These are phyloP conservation scores for Alloteropsis angusta DNA, from an alignment of 202 grass and related monocot species.

Conservation along the genomic window DNA sequence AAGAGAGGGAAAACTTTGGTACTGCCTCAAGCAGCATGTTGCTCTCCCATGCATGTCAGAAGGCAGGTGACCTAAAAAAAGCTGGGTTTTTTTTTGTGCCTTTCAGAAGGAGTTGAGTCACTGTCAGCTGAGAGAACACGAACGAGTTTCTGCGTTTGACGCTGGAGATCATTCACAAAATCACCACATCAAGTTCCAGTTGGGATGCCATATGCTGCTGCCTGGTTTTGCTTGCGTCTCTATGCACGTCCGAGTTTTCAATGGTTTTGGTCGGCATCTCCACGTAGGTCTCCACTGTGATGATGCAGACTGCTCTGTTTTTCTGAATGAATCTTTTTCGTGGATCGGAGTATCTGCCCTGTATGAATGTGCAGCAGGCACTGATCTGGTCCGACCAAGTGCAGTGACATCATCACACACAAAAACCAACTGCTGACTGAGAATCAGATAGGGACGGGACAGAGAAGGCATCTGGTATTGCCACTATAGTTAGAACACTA, in stretches of 20 bases:
- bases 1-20: background rate
- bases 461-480: background rate
- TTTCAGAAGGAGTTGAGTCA: conserved; percentile 16
- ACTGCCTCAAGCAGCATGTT: background rate
- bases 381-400: background rate
- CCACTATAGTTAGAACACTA: background rate
- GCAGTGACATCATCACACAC: background rate
- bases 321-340: background rate
- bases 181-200: background rate
- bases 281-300: conserved; percentile 28
- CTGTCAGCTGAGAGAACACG: conserved; percentile 11
- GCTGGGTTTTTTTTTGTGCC: background rate
- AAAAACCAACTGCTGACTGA: conserved; percentile 20
- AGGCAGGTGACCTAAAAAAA: background rate
- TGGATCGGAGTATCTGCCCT: background rate
- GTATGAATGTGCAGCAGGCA: background rate
- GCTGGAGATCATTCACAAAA: conserved; percentile 18
- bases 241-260: background rate
- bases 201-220: background rate
- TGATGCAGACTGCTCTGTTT: background rate
- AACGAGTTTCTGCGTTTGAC: conserved; percentile 24
- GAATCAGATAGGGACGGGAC: conserved; percentile 10
- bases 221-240: background rate
- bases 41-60: background rate
- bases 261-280: conserved; percentile 28